Evolutionary conservation across 495 filamentous ascomycete species (phyloP).

Genomic region (Xylaria venustula): DNA sequence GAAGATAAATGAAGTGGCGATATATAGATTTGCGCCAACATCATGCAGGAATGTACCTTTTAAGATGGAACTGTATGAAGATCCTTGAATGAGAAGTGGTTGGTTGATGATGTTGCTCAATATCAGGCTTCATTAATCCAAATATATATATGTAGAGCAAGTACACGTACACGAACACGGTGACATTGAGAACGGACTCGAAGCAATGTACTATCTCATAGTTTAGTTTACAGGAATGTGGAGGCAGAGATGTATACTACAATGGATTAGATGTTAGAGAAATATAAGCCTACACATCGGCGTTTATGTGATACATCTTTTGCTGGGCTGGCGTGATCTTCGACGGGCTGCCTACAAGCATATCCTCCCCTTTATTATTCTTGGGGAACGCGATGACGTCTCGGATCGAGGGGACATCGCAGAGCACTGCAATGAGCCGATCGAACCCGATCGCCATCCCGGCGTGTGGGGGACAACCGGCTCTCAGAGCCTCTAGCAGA

Average conservation of each 20-base stretch:
- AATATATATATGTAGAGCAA: no score
- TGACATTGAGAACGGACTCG: no score
- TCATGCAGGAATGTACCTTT: no score
- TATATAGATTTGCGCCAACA: no score
- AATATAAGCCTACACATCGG: not conserved
- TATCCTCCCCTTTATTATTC: conserved; percentile 80
- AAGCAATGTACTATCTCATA: no score
- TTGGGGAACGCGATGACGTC: conserved; percentile 99
- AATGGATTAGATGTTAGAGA: not conserved
- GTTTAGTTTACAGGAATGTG: not conserved
- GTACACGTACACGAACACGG: no score
- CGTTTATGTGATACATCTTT: conserved; percentile 75
- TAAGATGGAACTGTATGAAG: no score
- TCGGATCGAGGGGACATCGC: conserved; percentile 68
- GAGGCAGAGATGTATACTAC: not conserved
- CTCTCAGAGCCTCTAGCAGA: conserved; percentile 73
- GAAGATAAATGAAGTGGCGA: no score
- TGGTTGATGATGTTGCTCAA: no score
- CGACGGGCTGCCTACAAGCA: conserved; percentile 73
- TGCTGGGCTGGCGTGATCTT: conserved; percentile 61
- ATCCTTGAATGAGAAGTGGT: no score
- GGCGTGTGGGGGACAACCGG: conserved; percentile 96
- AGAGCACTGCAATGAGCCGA: conserved; percentile 77
- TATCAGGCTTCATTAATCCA: no score
- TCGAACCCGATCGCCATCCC: conserved; percentile 93